These are phyloP conservation scores for Coelastrella sp. DNA, from an alignment of 139 green algal genomes.

Conservation along the genomic window DNA sequence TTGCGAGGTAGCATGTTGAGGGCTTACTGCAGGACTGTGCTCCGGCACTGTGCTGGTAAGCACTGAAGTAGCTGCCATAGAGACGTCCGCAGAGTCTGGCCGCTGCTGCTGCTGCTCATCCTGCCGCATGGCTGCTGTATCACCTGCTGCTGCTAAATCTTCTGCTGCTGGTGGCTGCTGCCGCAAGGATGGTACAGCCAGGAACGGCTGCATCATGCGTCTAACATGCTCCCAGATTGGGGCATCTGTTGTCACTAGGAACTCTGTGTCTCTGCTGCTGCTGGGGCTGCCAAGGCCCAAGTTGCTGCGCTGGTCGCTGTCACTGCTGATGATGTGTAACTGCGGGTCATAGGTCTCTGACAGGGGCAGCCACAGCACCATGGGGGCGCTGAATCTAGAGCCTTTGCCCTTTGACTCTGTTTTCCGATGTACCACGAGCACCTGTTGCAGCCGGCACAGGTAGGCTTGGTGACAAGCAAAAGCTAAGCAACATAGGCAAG, in stretches of 20 bases:
- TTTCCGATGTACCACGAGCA: constrained; percentile 45
- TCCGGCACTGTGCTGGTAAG: not conserved
- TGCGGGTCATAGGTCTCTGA: constrained; percentile 8
- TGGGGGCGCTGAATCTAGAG: constrained; percentile 55
- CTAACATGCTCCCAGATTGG: constrained; percentile 35
- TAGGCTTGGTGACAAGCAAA: not conserved
- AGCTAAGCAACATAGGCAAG: not conserved
- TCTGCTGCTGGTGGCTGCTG: constrained; percentile 21
- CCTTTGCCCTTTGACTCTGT: not conserved
- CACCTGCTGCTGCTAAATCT: not conserved
- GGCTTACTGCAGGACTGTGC: not conserved
- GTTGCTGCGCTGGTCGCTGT: not conserved
- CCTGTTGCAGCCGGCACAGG: not conserved
- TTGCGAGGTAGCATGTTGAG: not conserved
- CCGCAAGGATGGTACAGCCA: not conserved
- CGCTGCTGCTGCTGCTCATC: constrained; percentile 21
- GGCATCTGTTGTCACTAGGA: constrained; percentile 1
- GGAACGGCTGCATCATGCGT: constrained; percentile 43
- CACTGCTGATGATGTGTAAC: not conserved
- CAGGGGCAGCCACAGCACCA: constrained; percentile 59
- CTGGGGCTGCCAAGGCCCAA: not conserved
- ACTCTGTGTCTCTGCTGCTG: constrained; percentile 8
- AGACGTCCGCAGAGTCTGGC: not conserved
- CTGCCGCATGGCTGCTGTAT: constrained; percentile 16
- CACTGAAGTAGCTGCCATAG: constrained; percentile 3